A percentile compares a stretch with the other conserved stretches of the same genome.
phyloP scores from a whole-genome alignment of 2,329 filamentous ascomycete genomes.

The Phaeosphaeriaceae sp. region DNA sequence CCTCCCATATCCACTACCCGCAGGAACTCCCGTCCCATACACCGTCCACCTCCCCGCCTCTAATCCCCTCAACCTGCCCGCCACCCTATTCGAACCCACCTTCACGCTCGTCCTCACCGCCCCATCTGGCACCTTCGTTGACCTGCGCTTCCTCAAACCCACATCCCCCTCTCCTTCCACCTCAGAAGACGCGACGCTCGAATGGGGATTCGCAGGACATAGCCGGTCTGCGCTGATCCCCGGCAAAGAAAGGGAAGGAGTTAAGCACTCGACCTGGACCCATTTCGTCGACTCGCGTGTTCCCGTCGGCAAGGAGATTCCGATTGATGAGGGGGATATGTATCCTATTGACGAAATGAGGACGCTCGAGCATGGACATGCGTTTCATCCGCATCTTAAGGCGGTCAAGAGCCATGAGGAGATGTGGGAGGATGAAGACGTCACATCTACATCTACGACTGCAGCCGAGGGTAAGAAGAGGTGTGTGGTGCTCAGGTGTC shows the following conservation, averaged over 20 bases:
- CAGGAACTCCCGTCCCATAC: conserved; percentile 35
- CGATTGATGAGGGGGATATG: conserved; percentile 65
- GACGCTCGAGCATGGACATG: conserved; percentile 62
- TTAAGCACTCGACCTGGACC: conserved; percentile 55
- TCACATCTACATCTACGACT: conserved; percentile 25
- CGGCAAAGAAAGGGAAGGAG: neutral
- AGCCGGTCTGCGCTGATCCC: conserved; percentile 38
- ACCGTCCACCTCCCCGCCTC: conserved; percentile 27
- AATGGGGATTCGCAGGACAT: conserved; percentile 71
- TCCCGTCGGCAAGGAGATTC: conserved; percentile 38
- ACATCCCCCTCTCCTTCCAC: neutral
- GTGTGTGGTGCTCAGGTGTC: conserved; percentile 52
- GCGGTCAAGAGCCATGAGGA: conserved; percentile 67
- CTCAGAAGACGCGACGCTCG: conserved; percentile 51
- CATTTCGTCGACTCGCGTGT: conserved; percentile 68
- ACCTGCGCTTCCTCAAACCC: conserved; percentile 62
- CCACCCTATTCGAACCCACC: conserved; percentile 60
- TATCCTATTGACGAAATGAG: conserved; percentile 42
- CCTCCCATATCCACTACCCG: conserved; percentile 29
- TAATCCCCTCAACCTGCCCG: conserved; percentile 34
- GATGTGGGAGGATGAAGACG: conserved; percentile 63
- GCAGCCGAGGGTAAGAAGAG: conserved; percentile 14
- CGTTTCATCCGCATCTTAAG: conserved; percentile 65
- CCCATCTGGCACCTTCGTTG: conserved; percentile 64
- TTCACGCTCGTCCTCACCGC: conserved; percentile 71